phyloP scores from a whole-genome alignment of 1,284 basidiomycete genomes.

The Cryptococcus sp. region DNA sequence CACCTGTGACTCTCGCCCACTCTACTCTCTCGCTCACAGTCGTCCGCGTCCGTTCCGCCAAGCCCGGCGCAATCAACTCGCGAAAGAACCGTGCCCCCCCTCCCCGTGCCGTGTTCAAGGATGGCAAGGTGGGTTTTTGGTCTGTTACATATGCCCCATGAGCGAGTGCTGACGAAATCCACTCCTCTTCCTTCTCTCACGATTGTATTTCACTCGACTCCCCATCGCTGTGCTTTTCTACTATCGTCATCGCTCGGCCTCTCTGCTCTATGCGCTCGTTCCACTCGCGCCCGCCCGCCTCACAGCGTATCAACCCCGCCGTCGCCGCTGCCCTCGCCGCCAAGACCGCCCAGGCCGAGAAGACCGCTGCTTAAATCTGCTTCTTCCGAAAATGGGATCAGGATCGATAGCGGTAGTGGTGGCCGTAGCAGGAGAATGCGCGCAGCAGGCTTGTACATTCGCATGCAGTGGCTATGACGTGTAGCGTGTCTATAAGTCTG shows the following conservation, averaged over 20 bases:
- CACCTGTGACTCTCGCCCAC: not conserved
- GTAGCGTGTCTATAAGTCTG: not conserved
- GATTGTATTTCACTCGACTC: not conserved
- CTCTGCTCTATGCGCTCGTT: no score
- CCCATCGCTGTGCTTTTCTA: not conserved
- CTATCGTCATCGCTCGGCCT: not conserved
- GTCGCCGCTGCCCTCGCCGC: conserved; percentile 67
- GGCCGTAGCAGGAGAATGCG: not conserved
- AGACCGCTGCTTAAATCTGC: conserved; percentile 25
- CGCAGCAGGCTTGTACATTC: not conserved
- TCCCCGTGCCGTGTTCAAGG: conserved; percentile 94
- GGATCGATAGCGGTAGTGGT: not conserved
- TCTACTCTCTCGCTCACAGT: conserved; percentile 57
- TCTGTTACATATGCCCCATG: not conserved
- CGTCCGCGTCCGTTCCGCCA: conserved; percentile 91
- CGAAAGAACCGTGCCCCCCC: conserved; percentile 96
- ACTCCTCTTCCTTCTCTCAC: not conserved
- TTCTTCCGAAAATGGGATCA: conserved; percentile 2
- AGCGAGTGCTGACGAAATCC: not conserved
- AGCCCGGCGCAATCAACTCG: conserved; percentile 62
- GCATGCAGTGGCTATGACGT: not conserved
- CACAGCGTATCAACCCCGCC: conserved; percentile 72
- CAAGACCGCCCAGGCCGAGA: conserved; percentile 49
- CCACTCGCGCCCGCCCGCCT: not conserved
- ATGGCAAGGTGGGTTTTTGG: conserved; percentile 70